Evolutionary conservation across 805 yeast genomes (phyloP).

Genomic region (Saccharomycopsis babjevae): DNA sequence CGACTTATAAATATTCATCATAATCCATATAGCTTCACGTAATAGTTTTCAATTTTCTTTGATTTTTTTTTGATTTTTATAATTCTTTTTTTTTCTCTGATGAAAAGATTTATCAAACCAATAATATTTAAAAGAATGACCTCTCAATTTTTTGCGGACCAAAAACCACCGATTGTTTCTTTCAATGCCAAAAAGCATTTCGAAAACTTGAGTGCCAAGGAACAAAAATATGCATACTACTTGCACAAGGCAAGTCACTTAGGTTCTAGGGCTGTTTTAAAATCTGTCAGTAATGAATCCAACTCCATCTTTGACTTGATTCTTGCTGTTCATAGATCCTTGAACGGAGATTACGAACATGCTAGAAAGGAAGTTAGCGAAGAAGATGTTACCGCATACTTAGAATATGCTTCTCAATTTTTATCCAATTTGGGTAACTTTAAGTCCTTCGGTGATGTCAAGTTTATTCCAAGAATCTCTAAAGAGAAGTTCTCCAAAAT

Average conservation of each 20-base stretch:
- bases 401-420: constrained; percentile 71
- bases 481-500: constrained; percentile 39
- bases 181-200: constrained; percentile 63
- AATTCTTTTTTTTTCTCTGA: neutral
- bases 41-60: neutral
- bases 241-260: constrained; percentile 75
- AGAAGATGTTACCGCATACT: constrained; percentile 35
- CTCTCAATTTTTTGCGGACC: constrained; percentile 38
- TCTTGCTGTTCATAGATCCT: constrained; percentile 41
- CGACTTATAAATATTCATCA: neutral
- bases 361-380: constrained; percentile 27
- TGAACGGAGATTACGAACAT: constrained; percentile 38
- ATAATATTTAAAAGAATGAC: constrained; percentile 8
- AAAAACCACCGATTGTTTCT: constrained; percentile 59
- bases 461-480: constrained; percentile 62
- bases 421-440: constrained; percentile 67
- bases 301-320: constrained; percentile 67
- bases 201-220: constrained; percentile 46
- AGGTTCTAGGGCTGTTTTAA: constrained; percentile 69
- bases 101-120: constrained; percentile 9
- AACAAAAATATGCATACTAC: constrained; percentile 71
- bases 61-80: neutral
- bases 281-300: constrained; percentile 77
- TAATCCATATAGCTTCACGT: neutral
- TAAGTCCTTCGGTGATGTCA: constrained; percentile 82